phyloP scores from a whole-genome alignment of 257 asterid species.

The Petunia secreta region DNA sequence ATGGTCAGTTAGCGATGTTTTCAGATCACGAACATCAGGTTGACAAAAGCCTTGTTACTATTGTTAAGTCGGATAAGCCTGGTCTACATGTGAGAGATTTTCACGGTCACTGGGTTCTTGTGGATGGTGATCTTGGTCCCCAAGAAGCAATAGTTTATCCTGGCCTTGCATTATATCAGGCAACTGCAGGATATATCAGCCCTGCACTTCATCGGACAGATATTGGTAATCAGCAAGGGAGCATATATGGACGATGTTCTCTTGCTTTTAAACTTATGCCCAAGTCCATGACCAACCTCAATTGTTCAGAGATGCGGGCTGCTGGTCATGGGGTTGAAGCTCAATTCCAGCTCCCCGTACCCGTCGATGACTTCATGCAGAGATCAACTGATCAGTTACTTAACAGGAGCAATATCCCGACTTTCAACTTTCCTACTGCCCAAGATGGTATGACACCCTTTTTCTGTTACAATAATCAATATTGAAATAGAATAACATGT shows the following conservation, averaged over 20 bases:
- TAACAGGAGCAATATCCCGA: slow-evolving; percentile 57
- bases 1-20: slow-evolving; percentile 73
- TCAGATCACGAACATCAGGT: slow-evolving; percentile 83
- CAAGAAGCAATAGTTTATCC: slow-evolving; percentile 89
- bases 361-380: slow-evolving; percentile 97
- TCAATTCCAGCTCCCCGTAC: slow-evolving; percentile 88
- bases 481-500: not conserved
- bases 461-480: not conserved
- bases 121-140: slow-evolving; percentile 93
- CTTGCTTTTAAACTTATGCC: slow-evolving; percentile 94
- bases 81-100: slow-evolving; percentile 83
- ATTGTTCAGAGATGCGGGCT: slow-evolving; percentile 93
- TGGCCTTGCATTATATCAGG: slow-evolving; percentile 93
- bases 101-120: slow-evolving; percentile 89
- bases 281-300: slow-evolving; percentile 82
- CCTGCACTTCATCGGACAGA: slow-evolving; percentile 80
- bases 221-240: slow-evolving; percentile 59
- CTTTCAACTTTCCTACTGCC: slow-evolving; percentile 62
- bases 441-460: slow-evolving; percentile 69
- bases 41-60: slow-evolving; percentile 77
- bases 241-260: slow-evolving; percentile 76
- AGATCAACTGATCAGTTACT: slow-evolving; percentile 88
- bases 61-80: slow-evolving; percentile 80
- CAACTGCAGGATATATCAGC: slow-evolving; percentile 90
- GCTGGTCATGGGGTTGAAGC: slow-evolving; percentile 98